Evolutionary conservation across 2,329 filamentous ascomycete genomes (phyloP).

Genomic region (Beauveria sp.): DNA sequence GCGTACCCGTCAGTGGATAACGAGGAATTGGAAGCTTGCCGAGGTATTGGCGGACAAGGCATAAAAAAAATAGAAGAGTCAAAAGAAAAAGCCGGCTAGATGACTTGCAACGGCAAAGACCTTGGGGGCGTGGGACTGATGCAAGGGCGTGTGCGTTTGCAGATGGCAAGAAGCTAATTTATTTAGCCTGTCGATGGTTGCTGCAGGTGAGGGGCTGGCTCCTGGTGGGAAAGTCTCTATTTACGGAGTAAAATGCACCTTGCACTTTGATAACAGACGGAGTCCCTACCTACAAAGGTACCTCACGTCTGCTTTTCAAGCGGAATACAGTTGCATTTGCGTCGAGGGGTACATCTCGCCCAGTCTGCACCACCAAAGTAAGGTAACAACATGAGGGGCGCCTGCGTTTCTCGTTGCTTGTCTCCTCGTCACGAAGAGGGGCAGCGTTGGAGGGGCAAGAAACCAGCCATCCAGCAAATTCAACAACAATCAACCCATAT

Average conservation of each 20-base stretch:
- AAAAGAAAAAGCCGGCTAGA: not conserved
- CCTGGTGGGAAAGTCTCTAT: not conserved
- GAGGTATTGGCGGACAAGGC: conserved; percentile 2
- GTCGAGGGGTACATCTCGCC: not conserved
- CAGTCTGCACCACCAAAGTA: not conserved
- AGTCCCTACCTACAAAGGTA: too few relatives aligned
- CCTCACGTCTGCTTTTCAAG: not conserved
- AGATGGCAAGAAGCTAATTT: not conserved
- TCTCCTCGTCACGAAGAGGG: not conserved
- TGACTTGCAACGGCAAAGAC: not conserved
- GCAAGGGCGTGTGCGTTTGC: not conserved
- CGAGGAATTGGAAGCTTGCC: not conserved
- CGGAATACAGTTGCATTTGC: too few relatives aligned
- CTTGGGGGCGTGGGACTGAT: conserved; percentile 1
- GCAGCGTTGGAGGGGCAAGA: not conserved
- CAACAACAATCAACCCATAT: not conserved
- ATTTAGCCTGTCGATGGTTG: conserved; percentile 2
- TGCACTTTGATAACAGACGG: too few relatives aligned
- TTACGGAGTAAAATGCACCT: too few relatives aligned
- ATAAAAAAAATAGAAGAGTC: not conserved
- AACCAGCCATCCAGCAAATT: not conserved
- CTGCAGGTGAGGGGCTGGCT: conserved; percentile 5
- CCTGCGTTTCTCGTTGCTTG: not conserved
- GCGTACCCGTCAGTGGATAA: conserved; percentile 6
- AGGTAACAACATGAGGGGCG: not conserved